Base-by-base conservation (phyloP, 2,329 filamentous ascomycete species). In the Fusarium decemcellulare region DNA sequence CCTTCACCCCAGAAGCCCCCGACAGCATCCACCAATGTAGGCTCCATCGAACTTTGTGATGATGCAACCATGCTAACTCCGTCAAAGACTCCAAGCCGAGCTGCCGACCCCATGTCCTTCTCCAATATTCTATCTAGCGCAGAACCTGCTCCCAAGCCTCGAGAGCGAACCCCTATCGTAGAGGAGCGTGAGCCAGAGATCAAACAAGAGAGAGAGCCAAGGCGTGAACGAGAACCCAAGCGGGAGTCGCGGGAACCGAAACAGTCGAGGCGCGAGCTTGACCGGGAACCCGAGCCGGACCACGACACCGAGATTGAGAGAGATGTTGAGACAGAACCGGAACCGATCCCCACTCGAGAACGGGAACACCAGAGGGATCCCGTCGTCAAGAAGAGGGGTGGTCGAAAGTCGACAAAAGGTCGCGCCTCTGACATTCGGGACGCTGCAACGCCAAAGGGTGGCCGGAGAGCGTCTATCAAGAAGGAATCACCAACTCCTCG, bases 41-140 rank as follows among this genome's bases (percentile, higher is more conserved):
- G 79, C 77, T 72, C 63, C 61, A 37, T 44, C 29, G 34, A 30
- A 58, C 55, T 29, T 42, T 46, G 34, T 16, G 43, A 48, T 30
- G 51, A 59, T 63, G 18, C 32, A 60, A 63, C 56, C 18, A 23
- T 51, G 59, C 68, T 73, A 63, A 72, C 61, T 51, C 27, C 18
- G 36, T 52, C 44, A 15, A 46, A 94, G 88, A 92, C 92, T 52
- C 88, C 92, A 2, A 90, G 89, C 72, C 90, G 94, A 78, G 86
- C 91, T 42, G 91, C 92, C 62, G 93, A 97, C 78, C 92, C 95
- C 56, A 98, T 98, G 95, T 96, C 95, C 6, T 96, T 98, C 76
- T 96, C 94, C 71, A 98, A 95, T 78, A 97, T 98, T 63, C 90
- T 98, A 44, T 95, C 94, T 5, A 94, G 89, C 71, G 87, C 92